Conservation (phyloP, 768 basidiomycete genomes). For the Omphalotus guepiniiformis region DNA sequence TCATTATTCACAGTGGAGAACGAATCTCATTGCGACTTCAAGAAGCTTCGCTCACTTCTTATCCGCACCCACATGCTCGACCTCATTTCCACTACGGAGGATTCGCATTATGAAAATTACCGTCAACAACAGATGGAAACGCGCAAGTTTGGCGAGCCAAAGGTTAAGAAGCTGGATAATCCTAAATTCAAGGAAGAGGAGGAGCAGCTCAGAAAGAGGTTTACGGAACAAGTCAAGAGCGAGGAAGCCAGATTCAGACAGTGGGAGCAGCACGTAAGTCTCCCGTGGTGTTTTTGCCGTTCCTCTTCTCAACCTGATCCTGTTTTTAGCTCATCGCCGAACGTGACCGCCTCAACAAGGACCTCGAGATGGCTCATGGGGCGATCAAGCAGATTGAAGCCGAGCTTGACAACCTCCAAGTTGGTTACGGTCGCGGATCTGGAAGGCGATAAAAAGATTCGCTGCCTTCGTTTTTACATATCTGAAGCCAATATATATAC, state of each 20-base stretch:
- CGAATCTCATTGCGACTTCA: slow-evolving; percentile 99
- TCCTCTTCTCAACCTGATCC: slow-evolving; percentile 14
- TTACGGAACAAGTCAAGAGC: slow-evolving; percentile 99
- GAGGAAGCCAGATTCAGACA: slow-evolving; percentile 98
- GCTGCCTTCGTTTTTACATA: neutral
- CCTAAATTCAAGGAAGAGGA: slow-evolving; percentile 99
- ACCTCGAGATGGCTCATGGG: slow-evolving; percentile 89
- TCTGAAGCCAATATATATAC: neutral
- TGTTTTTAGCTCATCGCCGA: slow-evolving; percentile 85
- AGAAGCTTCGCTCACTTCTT: slow-evolving; percentile 90
- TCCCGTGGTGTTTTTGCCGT: neutral
- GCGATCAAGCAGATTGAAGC: slow-evolving; percentile 88
- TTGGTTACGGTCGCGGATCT: slow-evolving; percentile 76
- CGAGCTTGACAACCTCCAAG: slow-evolving; percentile 86
- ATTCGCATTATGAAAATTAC: slow-evolving; percentile 96
- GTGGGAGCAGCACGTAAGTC: slow-evolving; percentile 95
- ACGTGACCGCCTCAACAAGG: slow-evolving; percentile 98
- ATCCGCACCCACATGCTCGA: slow-evolving; percentile 99
- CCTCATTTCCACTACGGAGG: slow-evolving; percentile 93
- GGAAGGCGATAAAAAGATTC: slow-evolving; percentile 46
- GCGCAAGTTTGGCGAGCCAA: slow-evolving; percentile 96
- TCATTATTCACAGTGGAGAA: slow-evolving; percentile 72
- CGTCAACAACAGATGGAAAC: slow-evolving; percentile 99
- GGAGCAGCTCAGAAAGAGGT: slow-evolving; percentile 91
- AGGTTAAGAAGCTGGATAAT: slow-evolving; percentile 98